Base-by-base conservation (phyloP, 2,329 filamentous ascomycete species). In the Xylaria arbuscula region DNA sequence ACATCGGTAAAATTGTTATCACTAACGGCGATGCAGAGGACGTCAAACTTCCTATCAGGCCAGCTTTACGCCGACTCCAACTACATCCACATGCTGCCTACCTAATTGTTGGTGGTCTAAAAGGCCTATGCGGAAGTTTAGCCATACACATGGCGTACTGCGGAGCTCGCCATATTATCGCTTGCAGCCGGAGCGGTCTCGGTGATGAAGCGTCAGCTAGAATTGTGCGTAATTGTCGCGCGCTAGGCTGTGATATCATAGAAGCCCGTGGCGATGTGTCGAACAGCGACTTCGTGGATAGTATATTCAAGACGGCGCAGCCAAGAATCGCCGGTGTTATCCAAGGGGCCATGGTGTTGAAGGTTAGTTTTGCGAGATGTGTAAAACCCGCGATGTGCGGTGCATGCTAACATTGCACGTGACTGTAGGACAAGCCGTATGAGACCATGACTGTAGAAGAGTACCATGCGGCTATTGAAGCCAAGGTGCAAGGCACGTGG, bases 1-100 rank as follows among this genome's bases (percentile, higher is more conserved):
- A 82, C 55, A 77, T 79, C 1, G 81, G 82, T 8, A 83, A 83
- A 70, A 70, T 82, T 1, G 78, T 83, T 9, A 67, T 83, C 13
- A 68, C 72, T 1, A 55, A 8, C 13, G 69, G 69, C 47, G 65
- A 61, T 3, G n/a, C n/a, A n/a, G 15, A 71, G 15, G 67, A 76
- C 22, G 62, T 72, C 11, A 66, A 77, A 34, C 40, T 80, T 7
- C 73, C 72, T 4, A 69, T 76, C 36, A 55, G 74, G 4, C 72
- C 72, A 2, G 68, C 63, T 0, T 8, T 67, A 2, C 70, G 59
- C 9, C 34, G n/a, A 0, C 64, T 79, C 7, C 19, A 34, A 2
- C 68, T 80, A 13, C 42, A 64, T 1, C 15, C 65, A 0, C 70
- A 79, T 45, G 74, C 55, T 1, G 73, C 76, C 0, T 83, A 82